Conservation (phyloP, 352 stramenopile genomes). For the Pythium insidiosum region DNA sequence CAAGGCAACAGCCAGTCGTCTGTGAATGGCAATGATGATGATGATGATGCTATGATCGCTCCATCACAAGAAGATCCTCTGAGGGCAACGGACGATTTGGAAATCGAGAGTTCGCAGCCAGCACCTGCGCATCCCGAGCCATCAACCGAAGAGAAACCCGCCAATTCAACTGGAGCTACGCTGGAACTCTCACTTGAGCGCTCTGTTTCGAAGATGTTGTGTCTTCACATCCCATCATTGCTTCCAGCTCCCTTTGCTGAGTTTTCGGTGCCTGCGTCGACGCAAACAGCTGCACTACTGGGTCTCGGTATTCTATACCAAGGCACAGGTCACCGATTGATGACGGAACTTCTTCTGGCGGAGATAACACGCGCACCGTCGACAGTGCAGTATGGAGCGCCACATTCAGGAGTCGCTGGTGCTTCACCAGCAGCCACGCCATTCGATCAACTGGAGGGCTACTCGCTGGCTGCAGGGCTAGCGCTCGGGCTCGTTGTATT, state of each 20-base stretch:
- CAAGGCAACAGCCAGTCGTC: too few relatives aligned
- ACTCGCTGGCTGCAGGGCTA: slow-evolving; percentile 88
- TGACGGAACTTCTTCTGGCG: slow-evolving; percentile 96
- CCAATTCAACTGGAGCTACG: slow-evolving; percentile 25
- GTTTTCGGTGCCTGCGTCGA: slow-evolving; percentile 93
- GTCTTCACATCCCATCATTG: slow-evolving; percentile 95
- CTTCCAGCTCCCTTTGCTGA: slow-evolving; percentile 91
- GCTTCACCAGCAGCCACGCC: slow-evolving; percentile 29
- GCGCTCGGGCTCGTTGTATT: slow-evolving; percentile 95
- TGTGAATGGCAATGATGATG: slow-evolving; percentile 3
- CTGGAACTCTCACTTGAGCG: slow-evolving; percentile 70
- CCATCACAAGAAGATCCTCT: background rate
- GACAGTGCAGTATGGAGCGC: slow-evolving; percentile 41
- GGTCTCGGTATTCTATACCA: slow-evolving; percentile 96
- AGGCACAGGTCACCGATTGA: slow-evolving; percentile 92
- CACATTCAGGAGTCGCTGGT: background rate
- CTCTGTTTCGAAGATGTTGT: slow-evolving; percentile 97
- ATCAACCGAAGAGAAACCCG: slow-evolving; percentile 12
- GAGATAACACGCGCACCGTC: slow-evolving; percentile 91
- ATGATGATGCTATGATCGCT: slow-evolving; percentile 7
- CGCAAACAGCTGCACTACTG: slow-evolving; percentile 93
- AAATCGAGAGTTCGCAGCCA: background rate
- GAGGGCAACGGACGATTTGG: background rate
- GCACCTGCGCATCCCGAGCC: background rate
- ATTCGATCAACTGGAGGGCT: slow-evolving; percentile 91